These are phyloP conservation scores for Tritrichomonas musculus DNA, from an alignment of 208 protist genomes.

Conservation along the genomic window DNA sequence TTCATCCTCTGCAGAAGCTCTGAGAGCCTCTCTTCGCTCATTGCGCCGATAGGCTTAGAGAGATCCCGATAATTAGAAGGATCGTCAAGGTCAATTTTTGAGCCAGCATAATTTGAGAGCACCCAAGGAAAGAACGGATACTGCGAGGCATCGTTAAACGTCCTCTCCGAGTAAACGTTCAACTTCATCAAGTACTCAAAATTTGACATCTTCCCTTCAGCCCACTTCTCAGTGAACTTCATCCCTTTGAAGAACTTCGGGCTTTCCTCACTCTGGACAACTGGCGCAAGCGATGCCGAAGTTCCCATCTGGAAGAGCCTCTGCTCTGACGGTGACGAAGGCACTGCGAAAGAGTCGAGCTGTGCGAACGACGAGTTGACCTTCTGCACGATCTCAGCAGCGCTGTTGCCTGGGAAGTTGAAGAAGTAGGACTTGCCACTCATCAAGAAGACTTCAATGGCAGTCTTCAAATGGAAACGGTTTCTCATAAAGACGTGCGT, in stretches of 20 bases:
- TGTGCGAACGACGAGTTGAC: too few species aligned
- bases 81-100: constrained; percentile 45
- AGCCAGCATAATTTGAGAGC: not conserved
- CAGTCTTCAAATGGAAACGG: not conserved
- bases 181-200: constrained; percentile 33
- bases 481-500: not conserved
- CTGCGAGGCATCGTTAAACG: constrained; percentile 31
- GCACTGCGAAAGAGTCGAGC: too few species aligned
- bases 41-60: constrained; percentile 58
- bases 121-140: constrained; percentile 32
- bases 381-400: not conserved
- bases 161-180: not conserved
- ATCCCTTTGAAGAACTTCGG: not conserved
- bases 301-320: too few species aligned
- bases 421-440: not conserved
- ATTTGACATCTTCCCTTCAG: not conserved
- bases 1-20: constrained; percentile 39
- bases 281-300: too few species aligned
- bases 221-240: not conserved
- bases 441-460: constrained; percentile 3
- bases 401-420: not conserved
- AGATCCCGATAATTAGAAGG: constrained; percentile 49
- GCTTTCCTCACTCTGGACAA: not conserved
- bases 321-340: too few species aligned
- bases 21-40: constrained; percentile 46